Evolutionary conservation across 2,329 filamentous ascomycete genomes (phyloP).

Genomic region (Pseudogymnoascus sp.): DNA sequence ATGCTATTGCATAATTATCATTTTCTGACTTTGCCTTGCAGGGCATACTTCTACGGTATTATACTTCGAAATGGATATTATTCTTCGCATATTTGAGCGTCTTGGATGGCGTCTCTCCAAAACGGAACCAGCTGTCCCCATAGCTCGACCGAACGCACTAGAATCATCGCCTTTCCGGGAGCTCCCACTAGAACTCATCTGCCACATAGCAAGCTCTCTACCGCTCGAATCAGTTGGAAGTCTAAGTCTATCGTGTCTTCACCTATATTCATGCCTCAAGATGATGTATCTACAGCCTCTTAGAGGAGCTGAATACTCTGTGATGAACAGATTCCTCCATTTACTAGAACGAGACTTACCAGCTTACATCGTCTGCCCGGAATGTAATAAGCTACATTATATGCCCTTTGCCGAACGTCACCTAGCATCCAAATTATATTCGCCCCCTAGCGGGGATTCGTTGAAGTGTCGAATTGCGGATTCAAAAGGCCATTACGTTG

Average conservation of each 20-base stretch:
- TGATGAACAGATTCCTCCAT: slow-evolving; percentile 9
- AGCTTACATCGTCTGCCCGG: slow-evolving; percentile 9
- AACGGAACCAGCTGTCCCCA: neutral
- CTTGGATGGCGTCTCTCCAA: neutral
- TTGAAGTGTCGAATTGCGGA: slow-evolving; percentile 12
- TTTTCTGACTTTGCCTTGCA: neutral
- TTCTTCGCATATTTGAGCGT: neutral
- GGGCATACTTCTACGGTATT: neutral
- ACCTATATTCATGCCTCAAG: slow-evolving; percentile 10
- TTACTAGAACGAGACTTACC: slow-evolving; percentile 14
- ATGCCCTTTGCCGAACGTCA: slow-evolving; percentile 9
- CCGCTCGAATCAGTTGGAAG: slow-evolving; percentile 11
- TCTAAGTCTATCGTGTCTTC: slow-evolving; percentile 10
- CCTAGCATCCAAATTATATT: neutral
- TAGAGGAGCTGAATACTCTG: slow-evolving; percentile 10
- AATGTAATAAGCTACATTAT: slow-evolving; percentile 13
- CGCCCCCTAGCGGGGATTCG: neutral
- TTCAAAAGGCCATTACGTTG: neutral
- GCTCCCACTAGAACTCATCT: slow-evolving; percentile 15
- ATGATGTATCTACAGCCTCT: slow-evolving; percentile 10
- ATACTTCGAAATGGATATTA: neutral
- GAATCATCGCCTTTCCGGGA: slow-evolving; percentile 10
- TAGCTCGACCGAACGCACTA: neutral
- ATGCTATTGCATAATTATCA: neutral
- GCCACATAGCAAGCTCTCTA: slow-evolving; percentile 13